Evolutionary conservation across 2,329 filamentous ascomycete species (phyloP).

Genomic region (Scedosporium dehoogii): DNA sequence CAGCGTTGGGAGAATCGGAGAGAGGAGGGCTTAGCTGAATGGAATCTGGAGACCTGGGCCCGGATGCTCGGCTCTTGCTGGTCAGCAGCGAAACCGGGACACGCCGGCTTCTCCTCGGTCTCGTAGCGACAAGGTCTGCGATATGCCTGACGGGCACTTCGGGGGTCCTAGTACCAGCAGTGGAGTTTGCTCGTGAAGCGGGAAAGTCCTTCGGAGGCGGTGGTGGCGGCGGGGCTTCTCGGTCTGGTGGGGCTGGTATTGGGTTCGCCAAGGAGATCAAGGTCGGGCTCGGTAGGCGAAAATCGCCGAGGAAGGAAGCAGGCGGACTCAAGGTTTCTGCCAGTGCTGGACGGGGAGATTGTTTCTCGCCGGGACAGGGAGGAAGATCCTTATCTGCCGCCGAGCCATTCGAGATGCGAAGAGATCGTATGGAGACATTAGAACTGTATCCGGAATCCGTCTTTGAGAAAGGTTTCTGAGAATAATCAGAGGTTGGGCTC

Average conservation of each 20-base stretch:
- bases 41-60: slow-evolving; percentile 13
- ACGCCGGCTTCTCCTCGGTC: slow-evolving; percentile 12
- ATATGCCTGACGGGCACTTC: slow-evolving; percentile 8
- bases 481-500: slow-evolving; percentile 31
- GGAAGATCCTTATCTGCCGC: slow-evolving; percentile 16
- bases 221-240: slow-evolving; percentile 19
- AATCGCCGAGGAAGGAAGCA: slow-evolving; percentile 5
- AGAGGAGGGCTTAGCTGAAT: slow-evolving; percentile 19
- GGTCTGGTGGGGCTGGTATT: slow-evolving; percentile 7
- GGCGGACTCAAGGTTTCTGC: neutral
- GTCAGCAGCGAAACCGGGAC: slow-evolving; percentile 13
- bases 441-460: slow-evolving; percentile 54
- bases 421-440: slow-evolving; percentile 45
- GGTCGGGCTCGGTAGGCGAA: slow-evolving; percentile 5
- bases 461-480: slow-evolving; percentile 35
- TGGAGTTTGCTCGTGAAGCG: neutral
- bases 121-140: slow-evolving; percentile 8
- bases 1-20: slow-evolving; percentile 19
- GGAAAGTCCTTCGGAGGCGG: slow-evolving; percentile 24
- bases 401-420: slow-evolving; percentile 23
- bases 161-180: slow-evolving; percentile 3
- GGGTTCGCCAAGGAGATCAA: neutral
- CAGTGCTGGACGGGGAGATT: neutral
- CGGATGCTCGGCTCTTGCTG: slow-evolving; percentile 9
- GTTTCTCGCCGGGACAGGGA: neutral